Percentiles rank a stretch among this genome's conserved stretches.
phyloP scores from a whole-genome alignment of 768 basidiomycete genomes.

The Cytidiella melzeri region DNA sequence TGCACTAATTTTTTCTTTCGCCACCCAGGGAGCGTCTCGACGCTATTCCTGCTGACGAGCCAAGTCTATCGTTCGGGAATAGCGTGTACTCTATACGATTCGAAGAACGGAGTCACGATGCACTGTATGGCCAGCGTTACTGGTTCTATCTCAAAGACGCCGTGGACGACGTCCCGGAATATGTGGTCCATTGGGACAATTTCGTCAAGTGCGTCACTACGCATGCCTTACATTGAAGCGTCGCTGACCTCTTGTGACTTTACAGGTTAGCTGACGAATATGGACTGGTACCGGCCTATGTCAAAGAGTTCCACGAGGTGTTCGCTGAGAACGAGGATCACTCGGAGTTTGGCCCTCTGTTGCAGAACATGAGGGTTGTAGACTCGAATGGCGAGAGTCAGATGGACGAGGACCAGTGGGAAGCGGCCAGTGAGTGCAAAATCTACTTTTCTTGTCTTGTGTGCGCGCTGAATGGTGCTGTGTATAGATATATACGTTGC shows the following conservation, averaged over 20 bases:
- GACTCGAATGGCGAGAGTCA: conserved; percentile 79
- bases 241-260: too few species aligned
- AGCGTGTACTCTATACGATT: conserved; percentile 86
- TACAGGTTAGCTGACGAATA: conserved; percentile 80
- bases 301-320: conserved; percentile 86
- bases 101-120: conserved; percentile 55
- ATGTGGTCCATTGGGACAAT: conserved; percentile 92
- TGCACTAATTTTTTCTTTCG: too few species aligned
- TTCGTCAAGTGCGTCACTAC: conserved; percentile 64
- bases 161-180: conserved; percentile 96
- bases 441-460: background rate
- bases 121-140: conserved; percentile 86
- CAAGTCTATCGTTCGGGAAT: conserved; percentile 84
- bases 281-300: conserved; percentile 66
- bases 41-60: conserved; percentile 53
- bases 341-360: conserved; percentile 74
- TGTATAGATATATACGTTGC: conserved; percentile 83
- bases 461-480: conserved; percentile 11
- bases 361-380: conserved; percentile 90
- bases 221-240: conserved; percentile 1
- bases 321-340: conserved; percentile 77
- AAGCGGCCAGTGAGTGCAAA: conserved; percentile 82
- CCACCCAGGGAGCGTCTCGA: conserved; percentile 76
- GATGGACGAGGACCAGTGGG: conserved; percentile 96
- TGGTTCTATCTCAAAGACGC: conserved; percentile 92